phyloP scores from a whole-genome alignment of 108 stramenopile genomes.

The Aurantiochytrium sp. region DNA sequence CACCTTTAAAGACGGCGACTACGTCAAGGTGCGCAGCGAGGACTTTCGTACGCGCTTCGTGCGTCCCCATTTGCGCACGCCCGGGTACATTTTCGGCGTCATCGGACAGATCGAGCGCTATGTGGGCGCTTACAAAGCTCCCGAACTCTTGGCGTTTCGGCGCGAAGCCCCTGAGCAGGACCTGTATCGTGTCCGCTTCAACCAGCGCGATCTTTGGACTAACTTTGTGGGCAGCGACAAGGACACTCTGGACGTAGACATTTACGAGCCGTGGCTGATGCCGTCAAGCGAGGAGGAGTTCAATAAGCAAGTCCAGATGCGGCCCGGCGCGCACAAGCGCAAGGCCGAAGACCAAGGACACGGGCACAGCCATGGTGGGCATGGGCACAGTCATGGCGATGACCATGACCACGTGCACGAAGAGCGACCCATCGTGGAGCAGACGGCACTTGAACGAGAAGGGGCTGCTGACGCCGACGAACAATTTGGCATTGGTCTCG shows the following conservation, averaged over 20 bases:
- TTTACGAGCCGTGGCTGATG: neutral
- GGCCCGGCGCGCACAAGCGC: neutral
- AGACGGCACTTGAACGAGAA: neutral
- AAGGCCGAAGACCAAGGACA: neutral
- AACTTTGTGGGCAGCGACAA: neutral
- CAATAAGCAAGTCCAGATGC: neutral
- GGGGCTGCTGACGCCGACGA: neutral
- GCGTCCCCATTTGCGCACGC: neutral
- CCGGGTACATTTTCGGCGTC: neutral
- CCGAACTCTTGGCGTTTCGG: neutral
- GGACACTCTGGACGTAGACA: neutral
- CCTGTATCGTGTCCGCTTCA: neutral
- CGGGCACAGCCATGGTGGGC: neutral
- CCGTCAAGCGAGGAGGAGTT: neutral
- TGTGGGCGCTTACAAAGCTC: neutral
- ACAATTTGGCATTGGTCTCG: conserved; percentile 33
- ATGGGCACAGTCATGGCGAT: neutral
- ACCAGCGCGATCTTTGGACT: neutral
- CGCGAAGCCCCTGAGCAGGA: neutral
- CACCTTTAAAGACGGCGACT: neutral
- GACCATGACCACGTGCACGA: neutral
- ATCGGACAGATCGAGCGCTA: neutral
- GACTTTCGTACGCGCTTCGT: neutral
- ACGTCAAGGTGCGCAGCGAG: neutral
- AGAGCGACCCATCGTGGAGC: neutral